Conservation (phyloP, 441 rosid species). For the Rhodomyrtus psidioides region DNA sequence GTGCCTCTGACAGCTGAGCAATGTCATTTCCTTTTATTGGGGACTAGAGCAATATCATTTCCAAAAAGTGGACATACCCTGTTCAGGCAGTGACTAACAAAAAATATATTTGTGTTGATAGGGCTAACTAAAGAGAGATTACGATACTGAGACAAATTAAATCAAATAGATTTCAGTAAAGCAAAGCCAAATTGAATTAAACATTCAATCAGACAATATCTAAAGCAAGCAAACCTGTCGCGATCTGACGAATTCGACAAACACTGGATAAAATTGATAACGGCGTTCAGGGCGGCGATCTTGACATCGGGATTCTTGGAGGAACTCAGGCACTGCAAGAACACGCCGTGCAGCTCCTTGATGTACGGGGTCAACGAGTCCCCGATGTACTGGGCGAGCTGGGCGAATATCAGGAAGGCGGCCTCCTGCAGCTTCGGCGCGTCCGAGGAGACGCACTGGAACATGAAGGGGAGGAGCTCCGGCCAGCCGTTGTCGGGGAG, state of each 20-base stretch:
- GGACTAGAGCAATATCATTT: neutral
- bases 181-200: neutral
- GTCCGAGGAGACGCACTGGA: slow-evolving; percentile 84
- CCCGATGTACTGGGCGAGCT: slow-evolving; percentile 85
- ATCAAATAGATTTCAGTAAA: neutral
- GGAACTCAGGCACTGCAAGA: slow-evolving; percentile 59
- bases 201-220: neutral
- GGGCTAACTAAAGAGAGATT: neutral
- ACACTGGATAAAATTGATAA: slow-evolving; percentile 90
- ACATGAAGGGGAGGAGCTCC: slow-evolving; percentile 88
- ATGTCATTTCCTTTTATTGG: neutral
- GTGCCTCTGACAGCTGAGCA: neutral
- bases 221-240: slow-evolving; percentile 31
- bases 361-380: slow-evolving; percentile 69
- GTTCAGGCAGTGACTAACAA: neutral
- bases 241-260: slow-evolving; percentile 59
- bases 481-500: slow-evolving; percentile 91
- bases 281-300: slow-evolving; percentile 91
- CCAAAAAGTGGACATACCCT: neutral
- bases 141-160: neutral
- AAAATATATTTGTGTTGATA: neutral
- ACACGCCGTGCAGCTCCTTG: slow-evolving; percentile 79
- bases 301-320: slow-evolving; percentile 68
- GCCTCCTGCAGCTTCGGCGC: slow-evolving; percentile 80
- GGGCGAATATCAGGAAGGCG: slow-evolving; percentile 83